These are phyloP conservation scores for Pythium brachiatum DNA, from an alignment of 352 stramenopile genomes.

Conservation along the genomic window DNA sequence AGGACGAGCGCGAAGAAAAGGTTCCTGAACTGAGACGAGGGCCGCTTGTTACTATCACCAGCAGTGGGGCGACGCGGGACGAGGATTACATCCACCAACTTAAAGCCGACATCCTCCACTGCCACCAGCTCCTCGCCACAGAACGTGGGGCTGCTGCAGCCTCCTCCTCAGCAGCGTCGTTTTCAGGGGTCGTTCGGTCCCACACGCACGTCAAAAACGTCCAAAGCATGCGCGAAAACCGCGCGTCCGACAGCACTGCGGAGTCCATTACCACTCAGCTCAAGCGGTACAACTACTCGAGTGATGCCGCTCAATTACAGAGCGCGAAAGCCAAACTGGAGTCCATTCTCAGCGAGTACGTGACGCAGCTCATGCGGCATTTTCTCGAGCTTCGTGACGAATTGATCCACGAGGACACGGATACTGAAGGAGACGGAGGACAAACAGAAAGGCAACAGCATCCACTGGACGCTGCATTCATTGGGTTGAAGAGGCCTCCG, in stretches of 20 bases:
- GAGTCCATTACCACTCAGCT: conserved; percentile 34
- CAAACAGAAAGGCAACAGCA: background rate
- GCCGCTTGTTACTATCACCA: conserved; percentile 5
- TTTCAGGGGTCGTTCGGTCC: background rate
- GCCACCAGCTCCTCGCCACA: conserved; percentile 25
- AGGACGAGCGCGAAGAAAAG: background rate
- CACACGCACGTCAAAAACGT: conserved; percentile 61
- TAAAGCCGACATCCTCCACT: conserved; percentile 50
- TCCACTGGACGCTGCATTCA: background rate
- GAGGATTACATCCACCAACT: conserved; percentile 55
- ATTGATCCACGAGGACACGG: background rate
- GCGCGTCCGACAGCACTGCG: conserved; percentile 3
- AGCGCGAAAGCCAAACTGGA: conserved; percentile 22
- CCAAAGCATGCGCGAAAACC: conserved; percentile 50
- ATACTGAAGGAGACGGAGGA: background rate
- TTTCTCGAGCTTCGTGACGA: conserved; percentile 15
- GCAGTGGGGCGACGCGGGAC: conserved; percentile 22
- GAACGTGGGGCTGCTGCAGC: background rate
- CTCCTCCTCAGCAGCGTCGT: background rate
- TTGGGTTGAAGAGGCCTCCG: conserved; percentile 1
- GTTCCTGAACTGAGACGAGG: background rate
- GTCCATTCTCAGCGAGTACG: conserved; percentile 8
- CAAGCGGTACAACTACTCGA: conserved; percentile 46
- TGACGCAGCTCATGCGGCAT: conserved; percentile 16
- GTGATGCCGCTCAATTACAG: conserved; percentile 37